These are phyloP conservation scores for Osmozyma mogii DNA, from an alignment of 805 yeast genomes.

Conservation along the genomic window DNA sequence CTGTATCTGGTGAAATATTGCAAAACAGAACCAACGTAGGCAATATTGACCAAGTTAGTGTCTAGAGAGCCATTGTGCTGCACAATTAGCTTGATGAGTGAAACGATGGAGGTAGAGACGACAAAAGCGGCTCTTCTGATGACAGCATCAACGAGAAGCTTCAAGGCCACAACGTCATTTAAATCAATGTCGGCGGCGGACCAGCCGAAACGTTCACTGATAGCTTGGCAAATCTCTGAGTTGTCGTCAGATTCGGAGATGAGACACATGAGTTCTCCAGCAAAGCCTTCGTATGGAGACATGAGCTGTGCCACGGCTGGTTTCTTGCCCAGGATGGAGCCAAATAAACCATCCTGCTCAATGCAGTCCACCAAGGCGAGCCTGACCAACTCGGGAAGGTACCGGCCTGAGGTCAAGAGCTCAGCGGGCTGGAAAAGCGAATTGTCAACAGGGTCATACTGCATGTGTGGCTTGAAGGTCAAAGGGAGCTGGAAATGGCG, in stretches of 20 bases:
- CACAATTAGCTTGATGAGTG: conserved; percentile 23
- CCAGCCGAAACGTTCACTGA: conserved; percentile 18
- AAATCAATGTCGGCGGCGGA: conserved; percentile 9
- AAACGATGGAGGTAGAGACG: conserved; percentile 34
- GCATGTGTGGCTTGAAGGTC: conserved; percentile 24
- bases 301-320: too few species aligned
- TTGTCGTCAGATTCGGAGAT: conserved; percentile 24
- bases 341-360: conserved; percentile 20
- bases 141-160: conserved; percentile 27
- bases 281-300: conserved; percentile 21
- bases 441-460: conserved; percentile 15
- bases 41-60: conserved; percentile 25
- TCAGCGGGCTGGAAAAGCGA: conserved; percentile 49
- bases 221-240: conserved; percentile 11
- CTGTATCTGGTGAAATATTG: conserved; percentile 35
- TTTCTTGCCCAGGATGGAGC: too few species aligned
- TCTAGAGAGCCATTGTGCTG: conserved; percentile 14
- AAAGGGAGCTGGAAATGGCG: conserved; percentile 16
- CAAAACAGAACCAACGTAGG: conserved; percentile 47
- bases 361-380: conserved; percentile 31
- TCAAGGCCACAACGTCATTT: conserved; percentile 21
- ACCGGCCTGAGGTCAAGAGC: conserved; percentile 47
- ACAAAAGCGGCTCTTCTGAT: conserved; percentile 38
- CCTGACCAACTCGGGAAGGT: conserved; percentile 46
- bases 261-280: conserved; percentile 36